phyloP scores from a whole-genome alignment of 352 stramenopile species.

The Phytophthora hibernalis region DNA sequence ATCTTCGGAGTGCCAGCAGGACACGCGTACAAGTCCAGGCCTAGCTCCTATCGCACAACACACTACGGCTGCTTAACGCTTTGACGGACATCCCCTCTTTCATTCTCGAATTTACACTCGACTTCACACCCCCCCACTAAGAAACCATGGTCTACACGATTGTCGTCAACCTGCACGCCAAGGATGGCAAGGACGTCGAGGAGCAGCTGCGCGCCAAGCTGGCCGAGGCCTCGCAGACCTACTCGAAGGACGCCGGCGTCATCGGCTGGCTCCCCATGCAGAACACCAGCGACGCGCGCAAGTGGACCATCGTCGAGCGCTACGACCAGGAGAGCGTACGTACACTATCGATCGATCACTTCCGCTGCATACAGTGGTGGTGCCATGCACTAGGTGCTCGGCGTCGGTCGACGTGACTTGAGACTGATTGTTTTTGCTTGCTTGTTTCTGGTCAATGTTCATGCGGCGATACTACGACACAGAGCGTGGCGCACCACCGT shows the following conservation, averaged over 20 bases:
- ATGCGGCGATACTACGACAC: neutral
- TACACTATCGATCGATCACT: neutral
- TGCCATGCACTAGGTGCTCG: neutral
- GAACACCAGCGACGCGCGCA: slow-evolving; percentile 15
- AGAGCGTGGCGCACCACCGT: slow-evolving; percentile 14
- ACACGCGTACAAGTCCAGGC: slow-evolving; percentile 4
- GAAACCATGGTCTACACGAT: slow-evolving; percentile 22
- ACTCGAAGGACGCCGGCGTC: slow-evolving; percentile 16
- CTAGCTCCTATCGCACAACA: neutral
- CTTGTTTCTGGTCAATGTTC: neutral
- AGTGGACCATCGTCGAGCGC: slow-evolving; percentile 18
- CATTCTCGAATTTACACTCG: slow-evolving; percentile 25
- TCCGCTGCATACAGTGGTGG: neutral
- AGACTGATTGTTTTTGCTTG: neutral
- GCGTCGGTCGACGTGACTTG: neutral
- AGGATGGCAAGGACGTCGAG: slow-evolving; percentile 20
- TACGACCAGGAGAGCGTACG: slow-evolving; percentile 27
- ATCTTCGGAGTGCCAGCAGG: slow-evolving; percentile 5
- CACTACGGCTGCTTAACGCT: neutral
- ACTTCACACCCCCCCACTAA: slow-evolving; percentile 17
- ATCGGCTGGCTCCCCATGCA: slow-evolving; percentile 17
- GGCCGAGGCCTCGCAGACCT: slow-evolving; percentile 17
- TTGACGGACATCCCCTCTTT: neutral
- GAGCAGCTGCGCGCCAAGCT: slow-evolving; percentile 16
- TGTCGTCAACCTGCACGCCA: slow-evolving; percentile 22